Evolutionary conservation across 768 basidiomycete genomes (phyloP).

Genomic region (Lactarius evosmus): DNA sequence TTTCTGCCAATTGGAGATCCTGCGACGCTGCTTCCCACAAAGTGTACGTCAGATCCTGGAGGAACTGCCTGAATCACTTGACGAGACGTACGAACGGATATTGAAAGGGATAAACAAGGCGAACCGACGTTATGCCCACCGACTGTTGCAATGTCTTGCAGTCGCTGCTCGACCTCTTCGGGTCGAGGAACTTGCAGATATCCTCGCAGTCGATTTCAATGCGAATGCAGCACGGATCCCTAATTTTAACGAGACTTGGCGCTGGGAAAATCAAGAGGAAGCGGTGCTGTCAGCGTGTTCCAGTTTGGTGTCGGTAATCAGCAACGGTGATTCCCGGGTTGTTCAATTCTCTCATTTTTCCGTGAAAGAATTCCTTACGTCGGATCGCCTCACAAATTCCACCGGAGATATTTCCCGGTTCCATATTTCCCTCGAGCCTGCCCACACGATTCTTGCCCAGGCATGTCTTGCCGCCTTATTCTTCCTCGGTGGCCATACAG

Average conservation of each 20-base stretch:
- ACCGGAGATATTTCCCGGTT: neutral
- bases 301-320: no score
- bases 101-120: no score
- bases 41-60: no score
- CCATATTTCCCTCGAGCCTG: neutral
- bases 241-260: neutral
- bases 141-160: neutral
- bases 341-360: neutral
- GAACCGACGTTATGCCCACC: no score
- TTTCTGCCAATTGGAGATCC: no score
- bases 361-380: neutral
- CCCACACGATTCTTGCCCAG: neutral
- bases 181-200: neutral
- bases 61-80: no score
- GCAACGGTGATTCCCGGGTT: no score
- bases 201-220: neutral
- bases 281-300: neutral
- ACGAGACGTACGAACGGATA: no score
- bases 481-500: neutral
- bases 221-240: neutral
- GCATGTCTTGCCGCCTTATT: neutral
- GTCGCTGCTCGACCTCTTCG: neutral
- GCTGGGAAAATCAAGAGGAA: neutral
- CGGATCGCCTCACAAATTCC: neutral
- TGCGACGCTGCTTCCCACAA: no score